phyloP scores from a whole-genome alignment of 2,329 filamentous ascomycete genomes.

The Talaromyces verruculosus region DNA sequence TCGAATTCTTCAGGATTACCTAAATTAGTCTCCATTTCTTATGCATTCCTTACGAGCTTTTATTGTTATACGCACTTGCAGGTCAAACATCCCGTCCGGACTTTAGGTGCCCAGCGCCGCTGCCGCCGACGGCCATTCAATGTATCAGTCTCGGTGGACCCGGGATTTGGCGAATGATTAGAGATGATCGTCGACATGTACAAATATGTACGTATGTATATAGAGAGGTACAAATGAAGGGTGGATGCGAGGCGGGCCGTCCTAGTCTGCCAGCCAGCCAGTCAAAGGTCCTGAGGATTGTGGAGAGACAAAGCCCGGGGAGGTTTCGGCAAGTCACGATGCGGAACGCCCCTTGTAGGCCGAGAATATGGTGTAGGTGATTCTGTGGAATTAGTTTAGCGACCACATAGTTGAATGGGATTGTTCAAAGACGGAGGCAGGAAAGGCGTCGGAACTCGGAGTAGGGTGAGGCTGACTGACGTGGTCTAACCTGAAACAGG shows the following conservation, averaged over 20 bases:
- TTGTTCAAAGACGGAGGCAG: background rate
- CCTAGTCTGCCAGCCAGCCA: background rate
- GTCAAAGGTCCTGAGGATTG: background rate
- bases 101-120: constrained; percentile 20
- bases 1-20: constrained; percentile 5
- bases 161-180: background rate
- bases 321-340: background rate
- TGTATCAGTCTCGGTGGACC: background rate
- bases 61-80: constrained; percentile 16
- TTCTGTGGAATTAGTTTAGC: background rate
- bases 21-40: background rate
- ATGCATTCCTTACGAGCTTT: background rate
- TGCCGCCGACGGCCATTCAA: background rate
- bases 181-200: background rate
- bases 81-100: constrained; percentile 20
- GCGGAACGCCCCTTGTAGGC: background rate
- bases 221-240: background rate
- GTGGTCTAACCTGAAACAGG: background rate
- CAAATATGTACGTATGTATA: background rate
- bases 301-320: background rate
- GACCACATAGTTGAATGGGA: background rate
- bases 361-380: background rate
- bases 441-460: background rate
- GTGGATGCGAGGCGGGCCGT: background rate
- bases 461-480: background rate